These are phyloP conservation scores for Lycium ferocissimum DNA, from an alignment of 257 asterid species.

Conservation along the genomic window DNA sequence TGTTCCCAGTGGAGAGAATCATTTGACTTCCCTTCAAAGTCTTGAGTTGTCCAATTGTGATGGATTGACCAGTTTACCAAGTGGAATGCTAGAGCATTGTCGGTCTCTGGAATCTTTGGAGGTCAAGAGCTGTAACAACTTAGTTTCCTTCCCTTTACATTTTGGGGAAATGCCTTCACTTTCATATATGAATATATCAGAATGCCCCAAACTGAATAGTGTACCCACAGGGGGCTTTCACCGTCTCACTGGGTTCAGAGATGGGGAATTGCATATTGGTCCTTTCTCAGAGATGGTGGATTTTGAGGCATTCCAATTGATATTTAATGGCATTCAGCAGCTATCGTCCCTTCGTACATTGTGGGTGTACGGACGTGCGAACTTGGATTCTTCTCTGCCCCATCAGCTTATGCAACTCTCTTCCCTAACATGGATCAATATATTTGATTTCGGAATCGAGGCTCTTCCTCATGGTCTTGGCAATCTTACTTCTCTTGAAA, in stretches of 20 bases:
- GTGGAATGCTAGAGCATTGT: slow-evolving; percentile 26
- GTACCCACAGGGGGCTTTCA: background rate
- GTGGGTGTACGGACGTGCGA: accelerated
- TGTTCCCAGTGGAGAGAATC: background rate
- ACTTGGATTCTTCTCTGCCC: slow-evolving; percentile 35
- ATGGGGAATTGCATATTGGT: background rate
- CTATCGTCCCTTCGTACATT: background rate
- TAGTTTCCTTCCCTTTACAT: slow-evolving; percentile 17
- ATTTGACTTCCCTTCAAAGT: slow-evolving; percentile 13
- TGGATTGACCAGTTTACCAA: slow-evolving; percentile 29
- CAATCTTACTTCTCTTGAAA: slow-evolving; percentile 33
- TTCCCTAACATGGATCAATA: accelerated
- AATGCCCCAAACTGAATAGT: slow-evolving; percentile 26
- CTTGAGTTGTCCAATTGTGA: background rate
- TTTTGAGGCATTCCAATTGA: background rate
- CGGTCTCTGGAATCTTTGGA: accelerated
- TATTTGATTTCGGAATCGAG: slow-evolving; percentile 16
- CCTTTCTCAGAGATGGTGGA: slow-evolving; percentile 20
- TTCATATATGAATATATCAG: accelerated
- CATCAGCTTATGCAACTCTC: slow-evolving; percentile 35
- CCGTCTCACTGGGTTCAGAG: background rate
- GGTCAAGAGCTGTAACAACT: background rate
- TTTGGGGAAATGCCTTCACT: slow-evolving; percentile 16
- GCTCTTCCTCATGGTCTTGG: slow-evolving; percentile 40
- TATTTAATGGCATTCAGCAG: slow-evolving; percentile 8